Conservation (phyloP, 768 basidiomycete genomes). For the Rubroboletus satanas region DNA sequence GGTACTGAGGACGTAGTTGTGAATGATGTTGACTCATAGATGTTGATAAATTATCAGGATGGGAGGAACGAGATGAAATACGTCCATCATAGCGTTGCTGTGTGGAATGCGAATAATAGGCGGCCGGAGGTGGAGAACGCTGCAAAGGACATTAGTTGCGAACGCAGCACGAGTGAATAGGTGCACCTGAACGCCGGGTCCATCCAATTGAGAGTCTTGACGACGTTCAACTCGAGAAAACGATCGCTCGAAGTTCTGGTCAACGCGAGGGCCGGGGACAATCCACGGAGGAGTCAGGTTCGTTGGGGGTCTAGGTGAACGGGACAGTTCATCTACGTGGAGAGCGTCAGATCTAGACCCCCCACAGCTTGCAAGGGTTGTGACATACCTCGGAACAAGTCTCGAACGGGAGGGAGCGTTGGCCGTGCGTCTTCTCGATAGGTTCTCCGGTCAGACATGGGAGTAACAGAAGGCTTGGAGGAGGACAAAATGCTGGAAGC, state of each 20-base stretch:
- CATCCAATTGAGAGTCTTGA: conserved; percentile 23
- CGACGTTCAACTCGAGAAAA: conserved; percentile 24
- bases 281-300: conserved; percentile 41
- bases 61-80: conserved; percentile 13
- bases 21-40: conserved; percentile 21
- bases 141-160: conserved; percentile 9
- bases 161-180: background rate
- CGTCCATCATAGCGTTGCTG: conserved; percentile 30
- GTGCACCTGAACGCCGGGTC: conserved; percentile 32
- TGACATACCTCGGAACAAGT: conserved; percentile 56
- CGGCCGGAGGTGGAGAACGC: conserved; percentile 20
- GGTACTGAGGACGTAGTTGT: conserved; percentile 20
- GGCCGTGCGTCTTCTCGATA: conserved; percentile 39
- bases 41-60: conserved; percentile 24
- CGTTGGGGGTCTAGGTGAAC: conserved; percentile 36
- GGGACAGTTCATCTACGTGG: conserved; percentile 45
- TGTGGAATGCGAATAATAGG: conserved; percentile 20
- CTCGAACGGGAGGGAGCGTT: conserved; percentile 68
- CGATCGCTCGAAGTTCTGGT: conserved; percentile 23
- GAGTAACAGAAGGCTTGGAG: conserved; percentile 16
- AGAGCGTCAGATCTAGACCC: background rate
- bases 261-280: conserved; percentile 40
- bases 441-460: conserved; percentile 28
- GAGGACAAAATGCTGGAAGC: conserved; percentile 2
- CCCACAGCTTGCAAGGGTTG: background rate